phyloP scores from a whole-genome alignment of 1,284 basidiomycete genomes.

The Athelia sp. region DNA sequence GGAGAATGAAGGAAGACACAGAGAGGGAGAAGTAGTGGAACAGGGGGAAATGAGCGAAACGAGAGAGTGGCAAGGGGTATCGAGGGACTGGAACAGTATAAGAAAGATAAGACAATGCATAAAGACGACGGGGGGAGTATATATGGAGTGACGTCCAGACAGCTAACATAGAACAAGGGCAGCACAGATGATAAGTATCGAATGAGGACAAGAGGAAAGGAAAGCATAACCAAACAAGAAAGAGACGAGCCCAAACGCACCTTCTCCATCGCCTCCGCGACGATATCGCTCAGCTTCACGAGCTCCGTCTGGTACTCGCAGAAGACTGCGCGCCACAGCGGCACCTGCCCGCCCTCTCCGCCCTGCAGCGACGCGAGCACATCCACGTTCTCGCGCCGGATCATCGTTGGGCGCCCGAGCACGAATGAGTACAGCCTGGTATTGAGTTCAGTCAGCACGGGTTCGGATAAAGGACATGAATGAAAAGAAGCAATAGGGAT shows the following conservation, averaged over 20 bases:
- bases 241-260: constrained; percentile 22
- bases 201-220: constrained; percentile 1
- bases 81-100: no score
- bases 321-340: constrained; percentile 23
- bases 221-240: no score
- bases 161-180: background rate
- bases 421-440: constrained; percentile 39
- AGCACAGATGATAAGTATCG: constrained; percentile 3
- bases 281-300: constrained; percentile 33
- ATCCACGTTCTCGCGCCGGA: constrained; percentile 34
- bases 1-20: no score
- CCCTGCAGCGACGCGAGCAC: constrained; percentile 28
- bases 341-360: constrained; percentile 26
- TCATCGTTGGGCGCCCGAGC: constrained; percentile 41
- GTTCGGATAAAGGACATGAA: background rate
- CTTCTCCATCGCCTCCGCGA: constrained; percentile 36
- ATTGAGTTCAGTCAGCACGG: background rate
- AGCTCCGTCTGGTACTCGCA: constrained; percentile 31
- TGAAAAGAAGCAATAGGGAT: background rate
- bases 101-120: no score
- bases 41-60: no score
- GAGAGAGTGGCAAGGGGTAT: no score
- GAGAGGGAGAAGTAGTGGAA: no score
- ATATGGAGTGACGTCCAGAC: no score
- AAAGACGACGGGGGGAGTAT: no score